Base-by-base conservation (phyloP, 2,329 filamentous ascomycete species). In the Ilyonectria mors-panacis region DNA sequence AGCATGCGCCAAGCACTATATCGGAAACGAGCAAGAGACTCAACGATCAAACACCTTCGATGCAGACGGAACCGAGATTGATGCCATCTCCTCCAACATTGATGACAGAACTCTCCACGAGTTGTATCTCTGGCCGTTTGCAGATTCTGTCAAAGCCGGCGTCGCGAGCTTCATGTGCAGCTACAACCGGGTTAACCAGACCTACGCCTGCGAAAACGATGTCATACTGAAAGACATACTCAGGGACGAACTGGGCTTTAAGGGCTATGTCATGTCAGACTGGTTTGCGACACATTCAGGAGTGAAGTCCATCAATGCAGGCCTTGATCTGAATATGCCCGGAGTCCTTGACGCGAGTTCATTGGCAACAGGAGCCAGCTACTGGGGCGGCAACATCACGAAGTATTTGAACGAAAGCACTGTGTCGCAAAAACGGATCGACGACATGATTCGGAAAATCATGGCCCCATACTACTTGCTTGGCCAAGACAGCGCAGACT, bases 91-190 rank as follows among this genome's bases (percentile, higher is more conserved):
- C n/a, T 71, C 74, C 30, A 87, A 89, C 69, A 84, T 88, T 13
- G 86, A 88, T 60, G 88, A 90, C 76, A 80, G 87, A 7, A 87
- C 88, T 3, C 79, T 89, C 58, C 88, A 90, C 73, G 88, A 89
- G 51, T 64, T 75, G n/a, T 77, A 76, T 63, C 72, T 75, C 42
- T 76, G 74, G 74, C 75, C 74, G 6, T 77, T 76, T 37, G 74
- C 73, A 28, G 68, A 77, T 59, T 72, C 75, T n/a, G 69, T 76
- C 60, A 69, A 65, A 55, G 75, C 78, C 6, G 70, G 73, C 15
- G 74, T 74, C 23, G 70, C 76, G 19, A 72, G 70, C 21, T 61
- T 84, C 61, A 85, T 85, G 83, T 85, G 83, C 77, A 76, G 77
- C 6, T 84, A 83, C 65, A 80, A 83, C 70, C 68, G 80, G 61